phyloP scores from a whole-genome alignment of 345 rosid genomes.

The Microcos paniculata region DNA sequence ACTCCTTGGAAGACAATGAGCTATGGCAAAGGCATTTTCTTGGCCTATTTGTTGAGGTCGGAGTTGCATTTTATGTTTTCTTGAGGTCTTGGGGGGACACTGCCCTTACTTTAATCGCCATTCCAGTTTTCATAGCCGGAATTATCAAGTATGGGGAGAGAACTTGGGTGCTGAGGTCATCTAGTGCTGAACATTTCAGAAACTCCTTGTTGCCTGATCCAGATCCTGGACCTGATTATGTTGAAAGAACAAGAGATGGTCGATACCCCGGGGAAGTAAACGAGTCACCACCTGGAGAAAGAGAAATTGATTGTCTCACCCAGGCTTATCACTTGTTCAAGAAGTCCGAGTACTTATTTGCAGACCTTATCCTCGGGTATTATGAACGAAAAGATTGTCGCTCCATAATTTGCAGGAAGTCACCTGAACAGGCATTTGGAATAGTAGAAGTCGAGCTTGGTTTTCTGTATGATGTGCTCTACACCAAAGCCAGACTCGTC shows the following conservation, averaged over 20 bases:
- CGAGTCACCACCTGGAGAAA: too few relatives aligned
- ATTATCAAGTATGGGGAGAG: too few relatives aligned
- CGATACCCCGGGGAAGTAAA: too few relatives aligned
- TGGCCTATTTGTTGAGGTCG: conserved; percentile 26
- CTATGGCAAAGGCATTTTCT: conserved; percentile 36
- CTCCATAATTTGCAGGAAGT: conserved; percentile 9
- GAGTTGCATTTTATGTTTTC: conserved; percentile 26
- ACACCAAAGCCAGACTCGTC: conserved; percentile 32
- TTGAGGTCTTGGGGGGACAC: conserved; percentile 8
- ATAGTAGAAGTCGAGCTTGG: conserved; percentile 43
- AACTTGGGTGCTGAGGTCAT: conserved; percentile 34
- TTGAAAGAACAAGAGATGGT: too few relatives aligned
- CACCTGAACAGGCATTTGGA: conserved; percentile 25
- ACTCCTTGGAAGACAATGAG: conserved; percentile 41
- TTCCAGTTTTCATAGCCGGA: conserved; percentile 26
- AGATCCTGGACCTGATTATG: not conserved
- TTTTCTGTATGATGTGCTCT: conserved; percentile 39
- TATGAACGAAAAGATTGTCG: conserved; percentile 23
- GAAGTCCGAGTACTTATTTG: conserved; percentile 22
- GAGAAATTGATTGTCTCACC: conserved; percentile 11
- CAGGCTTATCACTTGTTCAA: conserved; percentile 28
- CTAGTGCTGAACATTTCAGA: conserved; percentile 35
- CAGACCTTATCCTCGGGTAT: conserved; percentile 26
- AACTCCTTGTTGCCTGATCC: conserved; percentile 19
- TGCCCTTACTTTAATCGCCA: conserved; percentile 4